Percentiles rank a stretch among this genome's conserved stretches.
Evolutionary conservation across 352 stramenopile genomes (phyloP).

Genomic region (Phytopythium chamaehyphon): DNA sequence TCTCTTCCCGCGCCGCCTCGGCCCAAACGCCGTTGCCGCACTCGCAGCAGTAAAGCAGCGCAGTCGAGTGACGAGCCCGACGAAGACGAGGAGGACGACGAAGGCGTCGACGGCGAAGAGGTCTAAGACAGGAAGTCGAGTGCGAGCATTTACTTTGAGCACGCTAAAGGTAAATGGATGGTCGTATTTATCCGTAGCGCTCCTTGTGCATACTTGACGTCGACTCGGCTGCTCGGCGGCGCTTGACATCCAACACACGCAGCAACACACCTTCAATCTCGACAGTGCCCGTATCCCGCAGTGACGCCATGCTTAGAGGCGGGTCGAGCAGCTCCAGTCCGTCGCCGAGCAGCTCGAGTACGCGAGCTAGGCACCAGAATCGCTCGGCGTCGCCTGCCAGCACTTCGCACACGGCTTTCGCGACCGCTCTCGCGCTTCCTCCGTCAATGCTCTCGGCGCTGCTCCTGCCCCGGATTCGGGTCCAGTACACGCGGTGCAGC

Average conservation of each 20-base stretch:
- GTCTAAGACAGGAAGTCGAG: conserved; percentile 7
- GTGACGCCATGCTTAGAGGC: conserved; percentile 20
- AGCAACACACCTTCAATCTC: conserved; percentile 68
- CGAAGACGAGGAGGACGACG: conserved; percentile 32
- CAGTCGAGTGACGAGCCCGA: conserved; percentile 19
- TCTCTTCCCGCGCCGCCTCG: conserved; percentile 1
- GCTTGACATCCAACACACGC: conserved; percentile 51
- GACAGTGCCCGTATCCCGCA: conserved; percentile 32
- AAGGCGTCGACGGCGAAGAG: conserved; percentile 14
- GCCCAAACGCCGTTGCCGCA: conserved; percentile 8
- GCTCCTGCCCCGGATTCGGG: conserved; percentile 23
- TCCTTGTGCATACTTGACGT: conserved; percentile 4
- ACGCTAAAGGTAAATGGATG: background rate
- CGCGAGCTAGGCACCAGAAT: conserved; percentile 69
- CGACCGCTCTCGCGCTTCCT: conserved; percentile 28
- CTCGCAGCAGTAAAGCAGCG: background rate
- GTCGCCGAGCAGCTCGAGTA: conserved; percentile 58
- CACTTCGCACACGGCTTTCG: conserved; percentile 35
- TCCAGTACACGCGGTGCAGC: conserved; percentile 44
- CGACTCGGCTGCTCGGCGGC: conserved; percentile 12
- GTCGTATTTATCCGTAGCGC: background rate
- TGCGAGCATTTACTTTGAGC: background rate
- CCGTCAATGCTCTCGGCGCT: conserved; percentile 24
- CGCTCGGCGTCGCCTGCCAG: conserved; percentile 35
- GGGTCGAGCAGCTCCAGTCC: conserved; percentile 44